phyloP scores from a whole-genome alignment of 305 asterid genomes.

The Salvia sclarea region DNA sequence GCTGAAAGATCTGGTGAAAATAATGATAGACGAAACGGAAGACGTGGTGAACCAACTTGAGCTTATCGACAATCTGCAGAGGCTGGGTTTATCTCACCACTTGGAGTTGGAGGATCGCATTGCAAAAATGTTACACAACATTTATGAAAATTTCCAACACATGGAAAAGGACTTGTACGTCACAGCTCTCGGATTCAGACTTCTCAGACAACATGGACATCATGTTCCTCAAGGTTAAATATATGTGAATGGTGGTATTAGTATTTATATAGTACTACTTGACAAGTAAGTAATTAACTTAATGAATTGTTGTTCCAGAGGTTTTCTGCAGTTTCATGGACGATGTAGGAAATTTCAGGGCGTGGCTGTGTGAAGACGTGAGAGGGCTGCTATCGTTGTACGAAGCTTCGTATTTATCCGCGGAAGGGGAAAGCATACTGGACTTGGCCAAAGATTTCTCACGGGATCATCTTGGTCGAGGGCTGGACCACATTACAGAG shows the following conservation, averaged over 20 bases:
- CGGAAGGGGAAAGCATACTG: constrained; percentile 53
- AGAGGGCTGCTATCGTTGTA: constrained; percentile 51
- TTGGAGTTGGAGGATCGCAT: constrained; percentile 42
- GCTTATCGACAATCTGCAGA: constrained; percentile 50
- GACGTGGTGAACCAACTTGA: constrained; percentile 39
- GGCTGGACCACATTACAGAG: constrained; percentile 21
- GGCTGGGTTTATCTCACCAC: constrained; percentile 51
- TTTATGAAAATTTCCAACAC: constrained; percentile 9
- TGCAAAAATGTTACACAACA: constrained; percentile 24
- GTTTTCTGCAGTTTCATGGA: constrained; percentile 53
- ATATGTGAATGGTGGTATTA: no score
- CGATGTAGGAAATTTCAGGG: constrained; percentile 39
- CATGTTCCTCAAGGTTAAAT: constrained; percentile 58
- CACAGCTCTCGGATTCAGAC: constrained; percentile 53
- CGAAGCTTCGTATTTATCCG: constrained; percentile 60
- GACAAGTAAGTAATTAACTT: background rate
- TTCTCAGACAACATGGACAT: constrained; percentile 55
- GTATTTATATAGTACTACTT: background rate
- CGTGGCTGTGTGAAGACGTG: constrained; percentile 31
- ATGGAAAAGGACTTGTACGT: constrained; percentile 28
- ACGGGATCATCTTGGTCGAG: constrained; percentile 31
- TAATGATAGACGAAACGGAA: constrained; percentile 23
- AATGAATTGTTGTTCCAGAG: constrained; percentile 37
- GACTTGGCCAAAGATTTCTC: constrained; percentile 51
- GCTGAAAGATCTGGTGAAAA: constrained; percentile 33